Base-by-base conservation (phyloP, 2,329 filamentous ascomycete species). In the Fusarium sacchari region DNA sequence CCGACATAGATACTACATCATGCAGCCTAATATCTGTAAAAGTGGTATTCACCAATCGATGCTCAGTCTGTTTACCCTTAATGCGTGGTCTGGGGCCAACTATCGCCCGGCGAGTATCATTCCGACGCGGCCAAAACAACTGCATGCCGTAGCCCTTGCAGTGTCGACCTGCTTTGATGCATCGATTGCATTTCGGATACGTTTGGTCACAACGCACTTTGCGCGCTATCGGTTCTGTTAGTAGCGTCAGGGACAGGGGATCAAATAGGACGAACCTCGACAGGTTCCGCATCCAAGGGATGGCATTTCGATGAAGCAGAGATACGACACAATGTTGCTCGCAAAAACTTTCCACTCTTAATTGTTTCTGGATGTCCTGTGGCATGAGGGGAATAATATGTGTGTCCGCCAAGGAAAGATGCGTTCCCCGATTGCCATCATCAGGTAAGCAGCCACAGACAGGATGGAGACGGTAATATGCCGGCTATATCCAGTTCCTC, bases 151-250 rank as follows among this genome's bases (percentile, higher is more conserved):
- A 77, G 10, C 74, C 74, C 3, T 58, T 32, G 24, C 74, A 76
- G 6, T 32, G 15, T 3, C 59, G 62, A 0, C 67, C 62, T 20
- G 63, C 4, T 4, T 49, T 44, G 15, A 44, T 17, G 30, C 74
- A 76, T 5, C 70, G 62, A 12, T 46, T 55, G 10, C 74, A 76
- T 22, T 14, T 50, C 0, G 74, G 74, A 5, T 53, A 44, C 1
- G 62, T 17, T 13, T 72, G 69, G 37, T 76, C 74, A 10, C 74
- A 76, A 15, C 62, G 72, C 1, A 76, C 69, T 17, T 76, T 76
- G 12, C 74, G 74, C 1, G 58, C 74, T 76, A 39, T 11, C 12
- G 9, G 2, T 11, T 7, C 4, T 15, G 28, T 74, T 18, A 75
- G 61, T 24, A 26, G n/a, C 6, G 12, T n/a, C 15, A 15, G 12